Conservation (phyloP, 2,329 filamentous ascomycete species). For the Diaporthe batatas region DNA sequence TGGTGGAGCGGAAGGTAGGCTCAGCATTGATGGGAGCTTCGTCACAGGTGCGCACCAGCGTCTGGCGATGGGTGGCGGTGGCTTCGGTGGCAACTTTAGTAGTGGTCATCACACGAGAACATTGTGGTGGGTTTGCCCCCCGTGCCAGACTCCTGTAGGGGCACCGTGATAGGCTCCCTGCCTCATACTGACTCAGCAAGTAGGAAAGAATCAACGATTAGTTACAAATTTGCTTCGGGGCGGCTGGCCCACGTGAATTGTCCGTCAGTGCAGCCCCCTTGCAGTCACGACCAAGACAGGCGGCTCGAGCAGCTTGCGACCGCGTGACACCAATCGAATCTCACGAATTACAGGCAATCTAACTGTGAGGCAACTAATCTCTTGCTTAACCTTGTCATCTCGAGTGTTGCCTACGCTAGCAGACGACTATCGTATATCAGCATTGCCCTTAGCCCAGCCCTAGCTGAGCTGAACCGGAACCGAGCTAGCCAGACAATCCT, state of each 20-base stretch:
- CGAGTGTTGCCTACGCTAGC: constrained; percentile 38
- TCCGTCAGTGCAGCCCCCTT: constrained; percentile 7
- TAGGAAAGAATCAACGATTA: not conserved
- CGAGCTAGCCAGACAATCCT: constrained; percentile 15
- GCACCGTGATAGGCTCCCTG: too few relatives aligned
- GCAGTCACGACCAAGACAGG: constrained; percentile 1
- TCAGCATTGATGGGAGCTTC: not conserved
- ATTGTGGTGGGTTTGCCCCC: not conserved
- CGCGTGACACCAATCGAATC: not conserved
- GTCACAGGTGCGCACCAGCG: not conserved
- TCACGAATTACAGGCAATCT: not conserved
- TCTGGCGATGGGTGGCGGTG: not conserved
- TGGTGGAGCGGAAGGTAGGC: constrained; percentile 5
- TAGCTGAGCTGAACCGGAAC: constrained; percentile 6
- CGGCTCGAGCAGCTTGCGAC: not conserved
- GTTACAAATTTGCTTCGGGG: not conserved
- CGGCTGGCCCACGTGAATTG: not conserved
- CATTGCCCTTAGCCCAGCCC: constrained; percentile 23
- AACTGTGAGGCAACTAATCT: not conserved
- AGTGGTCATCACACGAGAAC: not conserved
- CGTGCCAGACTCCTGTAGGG: not conserved
- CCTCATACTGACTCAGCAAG: not conserved
- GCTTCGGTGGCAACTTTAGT: not conserved
- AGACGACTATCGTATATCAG: constrained; percentile 16
- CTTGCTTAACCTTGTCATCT: not conserved